Base-by-base conservation (phyloP, 2,329 filamentous ascomycete species). In the Fonsecaea erecta region DNA sequence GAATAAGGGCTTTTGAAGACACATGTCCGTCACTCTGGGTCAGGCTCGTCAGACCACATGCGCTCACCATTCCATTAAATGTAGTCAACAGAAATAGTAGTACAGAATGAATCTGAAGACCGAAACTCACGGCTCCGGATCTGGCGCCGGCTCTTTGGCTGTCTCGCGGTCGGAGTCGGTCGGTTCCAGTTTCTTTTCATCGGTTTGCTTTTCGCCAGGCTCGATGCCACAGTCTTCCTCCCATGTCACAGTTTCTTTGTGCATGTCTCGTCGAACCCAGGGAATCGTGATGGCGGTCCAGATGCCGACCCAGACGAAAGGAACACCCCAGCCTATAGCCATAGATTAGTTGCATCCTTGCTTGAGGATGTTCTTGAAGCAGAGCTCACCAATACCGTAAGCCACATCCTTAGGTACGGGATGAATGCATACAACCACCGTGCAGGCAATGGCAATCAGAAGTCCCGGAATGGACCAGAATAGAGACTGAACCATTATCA, bases 381-480 rank as follows among this genome's bases (percentile, higher is more conserved):
- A 32, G 30, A 48, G 63, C 70, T 62, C 67, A 72, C 70, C 68
- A 52, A 72, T 65, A 16, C 76, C 79, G 69, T 84, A 85, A 9
- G 81, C 83, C 37, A 84, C 77, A 26, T 79, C 75, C 66, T 81
- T 73, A 0, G 78, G 75, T 4, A 83, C 78, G 0, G 81, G 82
- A 72, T 71, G 69, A 32, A 72, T 70, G 59, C 83, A 84, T 43
- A 85, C 73, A 2, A 84, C 76, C 0, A 78, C 79, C 11, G 84
- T 79, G 16, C 82, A 79, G 18, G 77, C 79, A 4, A 78, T 76
- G 0, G 82, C 83, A 48, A 77, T 77, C 5, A 83, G 57, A n/a
- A 85, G 73, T 1, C 80, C 78, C 0, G 84, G 83, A 12, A 82
- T 78, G 0, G 80, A 83, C 85, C 85, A 87, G 71, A 86, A 85